Base-by-base conservation (phyloP, 305 asterid species). In the Solanum hybrid region DNA sequence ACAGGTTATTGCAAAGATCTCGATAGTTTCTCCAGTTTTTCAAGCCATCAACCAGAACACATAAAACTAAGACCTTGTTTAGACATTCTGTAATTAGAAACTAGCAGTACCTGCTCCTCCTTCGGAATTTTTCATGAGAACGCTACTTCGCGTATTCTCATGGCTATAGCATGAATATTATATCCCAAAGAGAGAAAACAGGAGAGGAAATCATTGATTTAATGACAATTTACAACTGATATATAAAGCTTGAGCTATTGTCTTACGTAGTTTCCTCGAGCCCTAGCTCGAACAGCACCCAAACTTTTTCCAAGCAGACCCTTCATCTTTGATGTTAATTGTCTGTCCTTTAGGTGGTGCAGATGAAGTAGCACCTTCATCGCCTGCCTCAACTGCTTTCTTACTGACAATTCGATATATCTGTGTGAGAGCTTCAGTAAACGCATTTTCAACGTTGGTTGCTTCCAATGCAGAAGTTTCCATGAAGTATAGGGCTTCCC, bases 381-480 rank as follows among this genome's bases (percentile, higher is more conserved):
- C 95, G 11, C 96, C 93, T 26, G 97, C 95, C 91, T 96, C 98
- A 2, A 96, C 96, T 13, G 98, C 95, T 88, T 94, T 96, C 89
- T 94, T 93, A 92, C 96, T 95, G 80, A 95, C 94, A 0, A 95
- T 92, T 14, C 31, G 90, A 78, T 94, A 91, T 91, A 95, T 95
- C 91, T 95, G 97, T 3, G 93, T 46, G 26, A 96, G 97, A 78
- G 92, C 96, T 93, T 96, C 97, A 14, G 95, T 90, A 39, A 96
- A 96, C 1, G 98, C 98, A 35, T 92, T 94, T 14, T 95, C 94
- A 40, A 95, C 98, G 34, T 95, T 96, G 79, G 94, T 94, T 76
- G 98, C 96, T 92, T 96, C 98, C 89, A 95, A 89, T 24, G 98
- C 98, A 87, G 98, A 96, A 35, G 98, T 96, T 90, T 96, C 98